Percentiles rank a stretch among this genome's conserved stretches.
These are phyloP conservation scores for Afroboletus lepidellus DNA, from an alignment of 1,284 basidiomycete species.

Conservation along the genomic window DNA sequence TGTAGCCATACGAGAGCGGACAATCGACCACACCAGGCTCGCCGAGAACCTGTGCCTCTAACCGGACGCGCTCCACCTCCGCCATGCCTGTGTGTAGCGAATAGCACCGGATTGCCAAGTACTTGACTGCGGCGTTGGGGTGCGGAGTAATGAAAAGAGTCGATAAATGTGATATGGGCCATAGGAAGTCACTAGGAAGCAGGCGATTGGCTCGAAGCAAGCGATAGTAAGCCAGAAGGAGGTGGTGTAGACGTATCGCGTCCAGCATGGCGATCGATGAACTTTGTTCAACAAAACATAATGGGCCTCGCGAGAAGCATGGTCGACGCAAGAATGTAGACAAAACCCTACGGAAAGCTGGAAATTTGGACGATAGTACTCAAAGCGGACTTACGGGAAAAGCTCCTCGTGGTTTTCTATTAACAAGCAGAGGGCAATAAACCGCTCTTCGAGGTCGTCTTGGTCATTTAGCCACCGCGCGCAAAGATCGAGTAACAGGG, in stretches of 20 bases:
- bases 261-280: constrained; percentile 38
- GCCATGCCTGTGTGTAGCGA: constrained; percentile 74
- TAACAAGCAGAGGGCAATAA: constrained; percentile 60
- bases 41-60: constrained; percentile 65
- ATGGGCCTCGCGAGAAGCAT: constrained; percentile 53
- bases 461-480: constrained; percentile 63
- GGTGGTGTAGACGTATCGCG: constrained; percentile 51
- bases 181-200: constrained; percentile 59
- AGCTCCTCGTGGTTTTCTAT: constrained; percentile 72
- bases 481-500: constrained; percentile 68
- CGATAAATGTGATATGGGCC: constrained; percentile 64
- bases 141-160: constrained; percentile 55
- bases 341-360: constrained; percentile 43
- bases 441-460: constrained; percentile 47
- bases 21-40: constrained; percentile 56
- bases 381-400: constrained; percentile 58
- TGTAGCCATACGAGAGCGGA: constrained; percentile 48
- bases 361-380: constrained; percentile 3
- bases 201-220: constrained; percentile 71
- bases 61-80: constrained; percentile 65
- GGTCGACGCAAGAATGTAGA: constrained; percentile 46
- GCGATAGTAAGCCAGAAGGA: constrained; percentile 80
- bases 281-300: constrained; percentile 42
- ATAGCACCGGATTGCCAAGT: constrained; percentile 77
- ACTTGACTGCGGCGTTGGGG: constrained; percentile 60